Evolutionary conservation across 2,329 filamentous ascomycete species (phyloP).

Genomic region (Colletotrichum paranaense): DNA sequence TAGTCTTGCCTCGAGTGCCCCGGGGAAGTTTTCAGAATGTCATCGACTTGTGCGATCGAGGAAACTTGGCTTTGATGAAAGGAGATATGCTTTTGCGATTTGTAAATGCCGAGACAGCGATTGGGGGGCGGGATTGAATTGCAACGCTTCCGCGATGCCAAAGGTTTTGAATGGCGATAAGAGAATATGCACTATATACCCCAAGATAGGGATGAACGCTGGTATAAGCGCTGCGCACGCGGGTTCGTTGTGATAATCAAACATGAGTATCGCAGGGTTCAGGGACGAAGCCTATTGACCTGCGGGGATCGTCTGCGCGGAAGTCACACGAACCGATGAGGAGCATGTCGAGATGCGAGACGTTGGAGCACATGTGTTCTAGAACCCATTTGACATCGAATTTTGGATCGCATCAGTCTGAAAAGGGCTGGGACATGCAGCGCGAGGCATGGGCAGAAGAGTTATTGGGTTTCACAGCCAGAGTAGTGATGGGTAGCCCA

Average conservation of each 20-base stretch:
- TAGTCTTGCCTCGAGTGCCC: too few relatives aligned
- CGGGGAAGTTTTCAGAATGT: neutral
- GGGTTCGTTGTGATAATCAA: constrained; percentile 7
- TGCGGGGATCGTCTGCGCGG: constrained; percentile 9
- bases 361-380: neutral
- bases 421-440: neutral
- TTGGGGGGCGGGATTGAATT: neutral
- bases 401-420: neutral
- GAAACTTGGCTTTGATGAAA: neutral
- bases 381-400: neutral
- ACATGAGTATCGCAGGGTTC: constrained; percentile 2
- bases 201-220: constrained; percentile 18
- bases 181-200: neutral
- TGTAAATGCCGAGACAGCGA: neutral
- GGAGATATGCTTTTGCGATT: neutral
- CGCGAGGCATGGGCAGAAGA: neutral
- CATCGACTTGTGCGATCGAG: neutral
- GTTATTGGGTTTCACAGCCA: neutral
- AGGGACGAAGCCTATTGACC: constrained; percentile 1
- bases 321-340: neutral
- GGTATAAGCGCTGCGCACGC: neutral
- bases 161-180: constrained; percentile 13
- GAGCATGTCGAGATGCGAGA: neutral
- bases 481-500: neutral
- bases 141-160: constrained; percentile 19